Evolutionary conservation across 192 early-diverging fungal genomes (phyloP).

Genomic region (Coemansia sp.): DNA sequence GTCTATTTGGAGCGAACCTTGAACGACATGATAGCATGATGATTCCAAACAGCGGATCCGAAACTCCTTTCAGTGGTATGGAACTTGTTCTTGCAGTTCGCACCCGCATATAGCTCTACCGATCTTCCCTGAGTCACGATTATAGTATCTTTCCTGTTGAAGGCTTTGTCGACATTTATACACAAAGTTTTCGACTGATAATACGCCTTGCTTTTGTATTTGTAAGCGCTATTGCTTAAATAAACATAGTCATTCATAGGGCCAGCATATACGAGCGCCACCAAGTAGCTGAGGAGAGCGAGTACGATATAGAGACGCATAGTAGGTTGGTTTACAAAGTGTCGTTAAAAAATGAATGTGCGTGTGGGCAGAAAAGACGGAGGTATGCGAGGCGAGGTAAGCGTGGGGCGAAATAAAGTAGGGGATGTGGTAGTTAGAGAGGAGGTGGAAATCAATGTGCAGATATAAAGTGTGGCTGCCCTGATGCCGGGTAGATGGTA

Average conservation of each 20-base stretch:
- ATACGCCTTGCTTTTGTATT: not conserved
- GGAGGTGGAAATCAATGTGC: not conserved
- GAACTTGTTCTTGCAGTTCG: no score
- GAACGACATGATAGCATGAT: no score
- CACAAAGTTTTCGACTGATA: not conserved
- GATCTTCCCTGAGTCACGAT: no score
- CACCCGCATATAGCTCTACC: no score
- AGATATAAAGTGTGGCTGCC: not conserved
- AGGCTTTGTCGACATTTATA: not conserved
- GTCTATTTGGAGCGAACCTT: no score
- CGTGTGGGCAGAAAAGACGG: not conserved
- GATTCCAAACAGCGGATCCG: no score
- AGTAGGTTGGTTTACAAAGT: not conserved
- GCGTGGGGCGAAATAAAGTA: no score
- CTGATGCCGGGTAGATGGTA: not conserved
- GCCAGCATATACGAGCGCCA: not conserved
- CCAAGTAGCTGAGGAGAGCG: not conserved
- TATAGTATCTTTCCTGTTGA: no score
- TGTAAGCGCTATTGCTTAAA: not conserved
- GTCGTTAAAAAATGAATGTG: not conserved
- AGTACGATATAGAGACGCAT: conserved; percentile 1
- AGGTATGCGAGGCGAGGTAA: no score
- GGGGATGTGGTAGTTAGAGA: no score
- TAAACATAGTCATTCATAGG: not conserved
- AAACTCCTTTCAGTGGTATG: no score